Percentiles rank a stretch among this genome's conserved stretches.
Conservation (phyloP, 306 rosid species). For the Quercus engelmannii region DNA sequence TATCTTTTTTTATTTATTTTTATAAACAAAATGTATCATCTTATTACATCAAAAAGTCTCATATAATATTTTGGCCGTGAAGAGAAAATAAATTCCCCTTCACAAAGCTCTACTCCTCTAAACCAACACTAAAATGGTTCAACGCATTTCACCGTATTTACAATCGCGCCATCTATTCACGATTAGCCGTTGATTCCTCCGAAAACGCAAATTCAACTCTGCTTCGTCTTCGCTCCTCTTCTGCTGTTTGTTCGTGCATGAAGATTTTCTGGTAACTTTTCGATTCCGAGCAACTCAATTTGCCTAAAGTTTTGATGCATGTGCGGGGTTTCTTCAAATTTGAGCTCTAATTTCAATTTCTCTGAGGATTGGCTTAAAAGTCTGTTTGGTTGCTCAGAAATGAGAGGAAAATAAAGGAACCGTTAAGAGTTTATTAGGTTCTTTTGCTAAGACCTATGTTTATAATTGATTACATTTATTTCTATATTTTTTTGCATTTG, state of each 20-base stretch:
- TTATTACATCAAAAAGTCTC: no score
- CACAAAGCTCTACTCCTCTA: no score
- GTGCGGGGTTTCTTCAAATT: background rate
- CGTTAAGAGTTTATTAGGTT: background rate
- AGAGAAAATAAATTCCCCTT: no score
- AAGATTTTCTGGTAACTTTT: background rate
- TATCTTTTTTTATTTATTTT: no score
- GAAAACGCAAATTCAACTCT: background rate
- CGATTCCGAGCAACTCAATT: background rate
- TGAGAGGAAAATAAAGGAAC: background rate
- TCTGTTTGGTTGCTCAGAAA: background rate
- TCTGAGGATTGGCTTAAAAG: background rate
- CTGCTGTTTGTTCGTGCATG: background rate
- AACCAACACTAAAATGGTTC: no score
- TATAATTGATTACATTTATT: background rate
- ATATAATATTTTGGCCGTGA: no score
- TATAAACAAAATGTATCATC: no score
- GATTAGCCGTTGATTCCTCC: background rate
- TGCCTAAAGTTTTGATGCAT: background rate
- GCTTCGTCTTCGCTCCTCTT: background rate
- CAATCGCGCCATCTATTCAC: no score
- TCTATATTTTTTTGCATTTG: background rate
- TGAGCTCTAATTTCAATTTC: background rate
- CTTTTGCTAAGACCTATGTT: no score
- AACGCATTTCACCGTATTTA: no score